Base-by-base conservation (phyloP, 768 basidiomycete species). In the Xerocomellus dryophilus region DNA sequence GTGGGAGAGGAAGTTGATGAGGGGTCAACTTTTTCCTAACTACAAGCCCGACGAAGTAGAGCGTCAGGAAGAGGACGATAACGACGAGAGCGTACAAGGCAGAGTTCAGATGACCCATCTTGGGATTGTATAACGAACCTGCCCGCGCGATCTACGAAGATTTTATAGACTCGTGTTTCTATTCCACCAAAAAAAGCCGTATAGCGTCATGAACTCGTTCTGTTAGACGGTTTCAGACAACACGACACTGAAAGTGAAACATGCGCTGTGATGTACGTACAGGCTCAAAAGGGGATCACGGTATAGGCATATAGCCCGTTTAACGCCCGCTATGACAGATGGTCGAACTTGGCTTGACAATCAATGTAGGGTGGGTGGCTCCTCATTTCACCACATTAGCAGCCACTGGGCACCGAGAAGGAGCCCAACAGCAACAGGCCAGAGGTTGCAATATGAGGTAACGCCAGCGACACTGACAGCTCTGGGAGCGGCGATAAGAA, bases 1-100 rank as follows among this genome's bases (percentile, higher is more conserved):
- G 70, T 20, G 70, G 69, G 5, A 61, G 57, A 32, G 67, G 47
- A 23, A 65, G 54, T 14, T 35, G 53, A n/a, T 59, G 57, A 35
- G 60, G 59, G 0, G 51, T 47, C 27, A 53, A 36, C 48, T 43
- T 61, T 23, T 40, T 60, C 47, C 43, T 50, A 9, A 46, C 21
- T 29, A 49, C 10, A 11, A 32, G 14, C 34, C 35, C 27, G 31
- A 54, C 35, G 21, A 34, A 36, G 45, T 34, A 51, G 41, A 65
- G 40, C 2, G 18, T 27, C 17, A 54, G 4, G 27, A 53, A 43
- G 20, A 57, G 1, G 34, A 31, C 29, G 31, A 43, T 29, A 21
- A 27, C 23, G 5, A 44, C 29, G 31, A 42, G 34, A 17, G 50
- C 34, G 15, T 27, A 53, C 49, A 43, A n/a, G 3, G 50, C 11